phyloP scores from a whole-genome alignment of 441 rosid species.

The Adansonia madagascariensis region DNA sequence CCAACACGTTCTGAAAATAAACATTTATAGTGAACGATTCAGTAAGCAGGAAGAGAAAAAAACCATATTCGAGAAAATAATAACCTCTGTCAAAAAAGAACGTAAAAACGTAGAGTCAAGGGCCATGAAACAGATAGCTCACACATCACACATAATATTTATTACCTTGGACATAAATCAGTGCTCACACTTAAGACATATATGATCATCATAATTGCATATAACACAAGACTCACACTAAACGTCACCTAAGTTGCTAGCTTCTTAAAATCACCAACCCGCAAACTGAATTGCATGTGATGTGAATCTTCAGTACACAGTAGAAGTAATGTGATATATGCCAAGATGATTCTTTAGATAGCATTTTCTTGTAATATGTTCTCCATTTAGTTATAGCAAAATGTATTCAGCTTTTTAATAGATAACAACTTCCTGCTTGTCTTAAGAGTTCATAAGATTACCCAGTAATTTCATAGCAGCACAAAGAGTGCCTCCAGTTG shows the following conservation, averaged over 20 bases:
- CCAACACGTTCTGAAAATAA: conserved; percentile 62
- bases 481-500: conserved; percentile 93
- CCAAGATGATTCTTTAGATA: background rate
- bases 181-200: too few relatives aligned
- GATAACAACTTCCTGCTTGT: background rate
- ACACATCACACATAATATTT: too few relatives aligned
- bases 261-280: background rate
- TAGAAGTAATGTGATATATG: background rate
- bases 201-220: too few relatives aligned
- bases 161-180: too few relatives aligned
- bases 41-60: background rate
- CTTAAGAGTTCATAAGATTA: conserved; percentile 30
- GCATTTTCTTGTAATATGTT: background rate
- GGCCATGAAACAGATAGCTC: too few relatives aligned
- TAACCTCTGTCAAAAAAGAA: background rate
- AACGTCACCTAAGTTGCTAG: background rate
- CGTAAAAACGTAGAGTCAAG: background rate
- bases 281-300: background rate
- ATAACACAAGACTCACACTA: background rate
- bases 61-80: background rate
- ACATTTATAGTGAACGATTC: background rate
- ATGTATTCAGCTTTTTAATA: background rate
- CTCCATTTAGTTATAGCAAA: conserved; percentile 3
- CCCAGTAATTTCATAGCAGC: conserved; percentile 94
- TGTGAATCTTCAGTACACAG: background rate